phyloP scores from a whole-genome alignment of 2,329 filamentous ascomycete species.

The Cucurbitaria berberidis region DNA sequence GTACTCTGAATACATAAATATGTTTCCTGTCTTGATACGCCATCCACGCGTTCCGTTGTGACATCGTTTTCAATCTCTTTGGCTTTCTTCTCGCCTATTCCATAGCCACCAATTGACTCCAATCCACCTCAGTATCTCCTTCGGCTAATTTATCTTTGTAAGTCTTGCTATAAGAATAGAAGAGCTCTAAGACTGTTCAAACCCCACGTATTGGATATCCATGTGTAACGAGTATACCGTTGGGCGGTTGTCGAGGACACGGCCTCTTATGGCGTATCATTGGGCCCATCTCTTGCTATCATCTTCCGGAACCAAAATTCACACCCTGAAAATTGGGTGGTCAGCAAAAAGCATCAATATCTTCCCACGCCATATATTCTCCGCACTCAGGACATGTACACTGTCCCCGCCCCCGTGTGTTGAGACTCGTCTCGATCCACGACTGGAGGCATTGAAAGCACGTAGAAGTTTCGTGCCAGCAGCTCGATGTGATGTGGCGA shows the following conservation, averaged over 20 bases:
- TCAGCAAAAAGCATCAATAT: constrained; percentile 33
- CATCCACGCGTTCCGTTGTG: too few relatives aligned
- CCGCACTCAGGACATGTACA: constrained; percentile 42
- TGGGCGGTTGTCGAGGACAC: too few relatives aligned
- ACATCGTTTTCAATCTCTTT: too few relatives aligned
- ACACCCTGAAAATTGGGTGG: constrained; percentile 2
- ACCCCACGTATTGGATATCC: not conserved
- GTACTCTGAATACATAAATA: too few relatives aligned
- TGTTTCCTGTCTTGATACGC: too few relatives aligned
- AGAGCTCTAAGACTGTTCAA: not conserved
- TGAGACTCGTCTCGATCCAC: constrained; percentile 33
- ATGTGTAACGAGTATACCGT: too few relatives aligned
- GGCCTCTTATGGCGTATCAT: too few relatives aligned
- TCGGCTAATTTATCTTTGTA: too few relatives aligned
- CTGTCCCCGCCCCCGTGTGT: constrained; percentile 20
- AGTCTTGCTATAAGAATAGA: too few relatives aligned
- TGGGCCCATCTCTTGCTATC: not conserved
- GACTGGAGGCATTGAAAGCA: constrained; percentile 35
- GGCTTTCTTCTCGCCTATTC: too few relatives aligned
- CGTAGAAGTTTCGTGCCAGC: constrained; percentile 38
- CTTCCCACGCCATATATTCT: constrained; percentile 31
- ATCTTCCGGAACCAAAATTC: not conserved
- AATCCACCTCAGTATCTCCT: too few relatives aligned
- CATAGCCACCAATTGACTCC: too few relatives aligned
- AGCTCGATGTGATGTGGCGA: constrained; percentile 30